Base-by-base conservation (phyloP, 2,329 filamentous ascomycete species). In the Coniochaeta ligniaria region DNA sequence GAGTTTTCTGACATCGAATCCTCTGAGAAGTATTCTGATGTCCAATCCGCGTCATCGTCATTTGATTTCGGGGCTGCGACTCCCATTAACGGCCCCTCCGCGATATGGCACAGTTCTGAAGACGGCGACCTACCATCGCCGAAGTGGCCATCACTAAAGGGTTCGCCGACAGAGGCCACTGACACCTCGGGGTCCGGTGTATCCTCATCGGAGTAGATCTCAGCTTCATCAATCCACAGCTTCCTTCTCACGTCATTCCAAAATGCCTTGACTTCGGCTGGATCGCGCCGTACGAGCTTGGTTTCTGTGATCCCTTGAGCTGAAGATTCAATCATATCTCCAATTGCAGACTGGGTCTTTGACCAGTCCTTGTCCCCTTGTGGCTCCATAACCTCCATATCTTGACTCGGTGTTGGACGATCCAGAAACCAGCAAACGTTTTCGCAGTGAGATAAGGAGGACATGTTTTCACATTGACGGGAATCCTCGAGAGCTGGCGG, bases 141-240 rank as follows among this genome's bases (percentile, higher is more conserved):
- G 35, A 38, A 38, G 9, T 5, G 35, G 35, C 35, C 3, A 17
- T 17, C 4, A 38, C 35, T 17, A 16, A 38, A 17, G 16, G 16
- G 35, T 3, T 16, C 12, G 35, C 4, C 35, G 9, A 5, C 35
- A 17, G 16, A 38, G 35, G 16, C 11, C 12, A 17, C 4, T 38
- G 6, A 16, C 35, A 38, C 3, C 6, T 12, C 35, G 12, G 6
- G 35, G 16, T 7, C 35, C 12, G 9, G 6, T 43, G 41, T 22
- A 20, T 20, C 41, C 17, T n/a, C 16, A 7, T 3, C 11, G 6
- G 41, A 20, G 22, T 62, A 61, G 36, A 64, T 62, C 50, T 67
- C 66, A 2, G 61, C 61, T 2, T 66, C 63, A 38, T 63, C 59
- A 22, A 65, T 59, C 61, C 63, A 63, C 8, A 67, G 43, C 22